Evolutionary conservation across 768 basidiomycete species (phyloP).

Genomic region (Lanmaoa pseudosensibilis): DNA sequence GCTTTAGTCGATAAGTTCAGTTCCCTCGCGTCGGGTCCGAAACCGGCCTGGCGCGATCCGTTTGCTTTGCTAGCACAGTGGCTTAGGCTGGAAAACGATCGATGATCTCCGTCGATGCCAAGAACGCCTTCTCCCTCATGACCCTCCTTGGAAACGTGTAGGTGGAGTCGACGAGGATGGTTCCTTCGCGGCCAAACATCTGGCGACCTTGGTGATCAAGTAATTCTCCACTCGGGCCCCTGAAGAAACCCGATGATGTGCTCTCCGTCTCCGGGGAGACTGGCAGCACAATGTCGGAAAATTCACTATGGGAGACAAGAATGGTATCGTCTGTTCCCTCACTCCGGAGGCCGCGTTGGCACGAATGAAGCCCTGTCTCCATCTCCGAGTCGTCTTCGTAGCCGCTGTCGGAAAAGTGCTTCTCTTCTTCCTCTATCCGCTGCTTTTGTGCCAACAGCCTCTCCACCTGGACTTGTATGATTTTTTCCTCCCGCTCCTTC

Average conservation of each 20-base stretch:
- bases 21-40: conserved; percentile 25
- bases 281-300: not conserved
- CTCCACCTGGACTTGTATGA: conserved; percentile 9
- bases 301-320: conserved; percentile 4
- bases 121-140: conserved; percentile 2
- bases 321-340: conserved; percentile 9
- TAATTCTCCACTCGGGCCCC: conserved; percentile 24
- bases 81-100: not conserved
- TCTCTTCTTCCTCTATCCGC: conserved; percentile 7
- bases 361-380: conserved; percentile 1
- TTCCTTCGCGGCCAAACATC: conserved; percentile 26
- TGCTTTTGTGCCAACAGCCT: conserved; percentile 15
- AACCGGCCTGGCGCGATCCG: conserved; percentile 1
- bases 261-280: conserved; percentile 1
- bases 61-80: not conserved
- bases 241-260: not conserved
- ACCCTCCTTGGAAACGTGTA: not conserved
- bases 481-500: conserved; percentile 7
- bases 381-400: conserved; percentile 20
- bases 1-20: conserved; percentile 21
- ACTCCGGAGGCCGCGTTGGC: conserved; percentile 3
- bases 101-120: not conserved
- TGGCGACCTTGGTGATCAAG: conserved; percentile 18
- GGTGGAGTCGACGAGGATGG: conserved; percentile 15
- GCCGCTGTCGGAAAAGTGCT: conserved; percentile 1